Base-by-base conservation (phyloP, 768 basidiomycete species). In the Rhizopogon vulgaris region DNA sequence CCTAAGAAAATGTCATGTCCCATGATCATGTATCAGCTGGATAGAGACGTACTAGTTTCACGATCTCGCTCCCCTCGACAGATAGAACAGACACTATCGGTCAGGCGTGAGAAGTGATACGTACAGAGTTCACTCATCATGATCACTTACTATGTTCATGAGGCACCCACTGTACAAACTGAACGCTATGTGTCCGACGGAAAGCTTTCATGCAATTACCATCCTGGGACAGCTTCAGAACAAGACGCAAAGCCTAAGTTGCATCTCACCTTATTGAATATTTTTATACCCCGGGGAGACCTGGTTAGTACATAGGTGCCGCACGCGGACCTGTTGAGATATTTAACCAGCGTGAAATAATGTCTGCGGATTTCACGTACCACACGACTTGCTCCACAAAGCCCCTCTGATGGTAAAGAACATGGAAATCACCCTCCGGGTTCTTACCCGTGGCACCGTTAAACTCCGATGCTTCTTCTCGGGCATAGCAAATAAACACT, bases 341-440 rank as follows among this genome's bases (percentile, higher is more conserved):
- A 10, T 6, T 28, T 59, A 28, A 55, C 57, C 36, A 42, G 40
- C 2, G 14, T 38, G 40, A 30, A 36, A 9, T 48, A 34, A 30
- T 34, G 41, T 38, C 41, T 48, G 34, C 12, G 30, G 4, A 48
- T 9, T 37, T 57, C 9, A 22, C 45, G 14, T 7, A 77, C 77
- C 78, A 80, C 4, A 77, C 77, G 17, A 80, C 79, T 60, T 80
- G 78, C 27, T 74, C 73, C 52, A 78, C 72, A 60, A 81, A 81
- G 30, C 76, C 78, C 41, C 71, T 68, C 25, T 75, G 75, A 52
- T 79, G 79, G 7, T 75, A 74, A 4, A 79, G 69, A 30, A 74
- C 69, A 43, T 78, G 72, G 56, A 78, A 72, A n/a, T 66, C 64
- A n/a, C 67, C 66, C 41, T 75, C 65, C 12, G 66, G 66, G 38